Base-by-base conservation (phyloP, 2,329 filamentous ascomycete genomes). In the Fusarium solani-melongenae region DNA sequence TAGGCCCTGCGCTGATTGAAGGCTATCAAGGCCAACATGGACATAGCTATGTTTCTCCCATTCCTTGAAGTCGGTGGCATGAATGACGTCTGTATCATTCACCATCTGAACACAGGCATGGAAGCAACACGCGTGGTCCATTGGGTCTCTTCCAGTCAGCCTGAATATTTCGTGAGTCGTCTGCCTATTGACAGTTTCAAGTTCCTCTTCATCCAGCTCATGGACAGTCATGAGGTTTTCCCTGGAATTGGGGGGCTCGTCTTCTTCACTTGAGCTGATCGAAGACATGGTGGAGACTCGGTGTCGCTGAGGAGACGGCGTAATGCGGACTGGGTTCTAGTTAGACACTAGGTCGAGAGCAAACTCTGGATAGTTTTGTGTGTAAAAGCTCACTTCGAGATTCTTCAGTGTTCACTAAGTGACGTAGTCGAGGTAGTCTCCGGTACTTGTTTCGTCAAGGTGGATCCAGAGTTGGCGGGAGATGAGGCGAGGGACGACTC, bases 121-220 rank as follows among this genome's bases (percentile, higher is more conserved):
- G 39, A 64, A 69, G 31, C 67, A 69, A 4, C n/a, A 10, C 6
- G n/a, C 6, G 5, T 69, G 65, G 10, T 34, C 6, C 2, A 20
- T 15, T 2, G 59, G 53, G n/a, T 69, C 49, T 24, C 59, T 41
- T 0, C 41, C 41, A 10, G 51, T 44, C 20, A 69, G 44, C 17
- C 15, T 22, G 33, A 69, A 69, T n/a, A 69, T 27, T 22, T 69
- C 59, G 33, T 31, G 7, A n/a, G 22, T 29, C 51, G 56, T 67
- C 27, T 69, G 59, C 0, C 33, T 20, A 1, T 59, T 22, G 33
- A 69, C 24, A 8, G 27, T 31, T 5, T 27, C n/a, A 12, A 49
- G 51, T 15, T 31, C 24, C 8, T 5, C 2, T 8, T 14, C 22
- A 15, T 10, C 10, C 5, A 62, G 24, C 4, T 61, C 33, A 33